Conservation (phyloP, 2,329 filamentous ascomycete genomes). For the Aphanocladium album region DNA sequence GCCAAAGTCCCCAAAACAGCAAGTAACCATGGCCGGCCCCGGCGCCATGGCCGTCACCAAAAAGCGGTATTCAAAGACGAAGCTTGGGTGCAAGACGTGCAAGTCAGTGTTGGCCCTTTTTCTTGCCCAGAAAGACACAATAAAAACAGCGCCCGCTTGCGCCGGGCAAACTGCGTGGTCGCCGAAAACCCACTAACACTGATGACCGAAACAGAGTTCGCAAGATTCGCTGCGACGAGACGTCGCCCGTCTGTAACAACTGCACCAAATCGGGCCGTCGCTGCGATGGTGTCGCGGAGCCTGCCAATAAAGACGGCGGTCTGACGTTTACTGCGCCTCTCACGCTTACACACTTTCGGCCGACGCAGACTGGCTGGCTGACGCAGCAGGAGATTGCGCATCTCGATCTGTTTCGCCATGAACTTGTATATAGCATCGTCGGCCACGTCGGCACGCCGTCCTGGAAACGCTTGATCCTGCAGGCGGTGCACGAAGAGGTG, state of each 20-base stretch:
- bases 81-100: slow-evolving; percentile 14
- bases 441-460: slow-evolving; percentile 10
- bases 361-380: slow-evolving; percentile 14
- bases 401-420: slow-evolving; percentile 14
- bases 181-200: slow-evolving; percentile 1
- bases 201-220: slow-evolving; percentile 14
- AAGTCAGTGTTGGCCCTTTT: slow-evolving; percentile 10
- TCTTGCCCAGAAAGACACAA: not conserved
- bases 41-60: slow-evolving; percentile 4
- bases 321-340: slow-evolving; percentile 20
- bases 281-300: slow-evolving; percentile 16
- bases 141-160: not conserved
- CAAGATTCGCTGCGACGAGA: slow-evolving; percentile 19
- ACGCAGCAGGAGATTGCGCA: slow-evolving; percentile 4
- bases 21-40: not conserved
- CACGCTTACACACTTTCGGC: slow-evolving; percentile 16
- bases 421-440: slow-evolving; percentile 17
- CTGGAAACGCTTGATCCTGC: slow-evolving; percentile 14
- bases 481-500: slow-evolving; percentile 14
- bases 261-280: slow-evolving; percentile 15
- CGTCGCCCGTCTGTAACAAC: slow-evolving; percentile 16
- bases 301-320: slow-evolving; percentile 6
- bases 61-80: slow-evolving; percentile 13
- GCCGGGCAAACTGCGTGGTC: too few species aligned
- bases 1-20: not conserved